Evolutionary conservation across 352 stramenopile species (phyloP), one percentile per base, ranked within the genome.

Genomic region (Phytophthora agathidicida): DNA sequence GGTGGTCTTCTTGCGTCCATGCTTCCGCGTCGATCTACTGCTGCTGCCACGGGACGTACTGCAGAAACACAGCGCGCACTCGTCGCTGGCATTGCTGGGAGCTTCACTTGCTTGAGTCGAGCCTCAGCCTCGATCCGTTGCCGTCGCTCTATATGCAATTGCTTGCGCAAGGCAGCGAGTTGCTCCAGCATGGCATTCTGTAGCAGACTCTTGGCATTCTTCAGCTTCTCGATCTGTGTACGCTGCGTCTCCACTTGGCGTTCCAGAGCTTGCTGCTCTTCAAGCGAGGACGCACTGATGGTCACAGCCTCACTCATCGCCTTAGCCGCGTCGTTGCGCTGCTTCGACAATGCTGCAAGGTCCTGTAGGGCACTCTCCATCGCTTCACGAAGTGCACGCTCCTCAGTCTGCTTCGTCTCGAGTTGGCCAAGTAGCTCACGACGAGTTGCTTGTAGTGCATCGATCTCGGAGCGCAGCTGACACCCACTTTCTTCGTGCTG

Each of bases 181-280:
- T 95, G 86, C 48, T 93, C 84, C 10, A 95, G 66, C 83, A 94
- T 93, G 26, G 84, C 83, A 31, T 89, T 91, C 35, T 95, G 83
- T 19, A 93, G 36, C 54, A 91, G 41, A 8, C 73, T 86, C 53
- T 95, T 95, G 26, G 86, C 75, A 22, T 71, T 73, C 48, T 91
- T 90, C 19, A 95, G 71, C 51, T 91, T 84, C 31, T 91, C 80
- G 8, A 94, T 68, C 26, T 93, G 86, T 58, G 73, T 62, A 14
- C 77, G 75, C 48, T 94, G 86, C 2, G 49, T 70, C 46, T 86
- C 76, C 3, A 94, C 53, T 51, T 85, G 76, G 11, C 44, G 50
- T 7, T 88, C 79, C 7, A 94, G 64, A 3, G 69, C 61, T 38
- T 93, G 81, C 32, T 94, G 86, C 47, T 94, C 86, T 24, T 94